Evolutionary conservation across 2,329 filamentous ascomycete genomes (phyloP).

Genomic region (Fonsecaea multimorphosa): DNA sequence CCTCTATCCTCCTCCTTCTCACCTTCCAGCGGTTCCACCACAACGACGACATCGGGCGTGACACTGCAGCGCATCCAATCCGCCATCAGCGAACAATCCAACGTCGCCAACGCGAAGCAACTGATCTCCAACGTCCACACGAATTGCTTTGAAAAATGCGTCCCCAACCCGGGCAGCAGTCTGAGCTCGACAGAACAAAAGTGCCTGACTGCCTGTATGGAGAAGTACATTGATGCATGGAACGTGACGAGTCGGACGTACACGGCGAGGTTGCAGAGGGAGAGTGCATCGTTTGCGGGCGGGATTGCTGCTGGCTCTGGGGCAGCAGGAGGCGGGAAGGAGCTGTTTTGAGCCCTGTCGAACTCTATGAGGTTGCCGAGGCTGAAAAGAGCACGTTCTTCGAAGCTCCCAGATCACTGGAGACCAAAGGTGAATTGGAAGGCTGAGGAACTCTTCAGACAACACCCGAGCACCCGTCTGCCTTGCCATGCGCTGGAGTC

Average conservation of each 20-base stretch:
- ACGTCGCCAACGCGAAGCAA: slow-evolving; percentile 70
- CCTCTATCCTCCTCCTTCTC: slow-evolving; percentile 25
- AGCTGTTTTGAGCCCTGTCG: slow-evolving; percentile 29
- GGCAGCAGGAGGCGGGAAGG: slow-evolving; percentile 22
- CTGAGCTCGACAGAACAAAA: slow-evolving; percentile 71
- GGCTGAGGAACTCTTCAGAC: background rate
- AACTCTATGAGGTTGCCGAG: background rate
- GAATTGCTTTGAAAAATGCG: slow-evolving; percentile 79
- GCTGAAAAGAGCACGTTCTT: background rate
- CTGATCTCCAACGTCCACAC: slow-evolving; percentile 82
- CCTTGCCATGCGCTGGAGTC: background rate
- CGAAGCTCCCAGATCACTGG: background rate
- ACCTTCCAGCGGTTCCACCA: slow-evolving; percentile 31
- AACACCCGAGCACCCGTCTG: background rate
- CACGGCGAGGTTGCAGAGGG: slow-evolving; percentile 67
- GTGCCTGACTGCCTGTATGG: slow-evolving; percentile 78
- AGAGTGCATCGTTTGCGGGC: slow-evolving; percentile 45
- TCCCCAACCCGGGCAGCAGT: slow-evolving; percentile 71
- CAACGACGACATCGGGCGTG: slow-evolving; percentile 26
- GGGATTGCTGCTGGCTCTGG: slow-evolving; percentile 5
- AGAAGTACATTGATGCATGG: slow-evolving; percentile 84
- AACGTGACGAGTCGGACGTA: slow-evolving; percentile 74
- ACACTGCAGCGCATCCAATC: slow-evolving; percentile 51
- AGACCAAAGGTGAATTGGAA: background rate
- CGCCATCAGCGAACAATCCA: slow-evolving; percentile 67